Percentiles rank a stretch among this genome's conserved stretches.
Conservation (phyloP, 2,329 filamentous ascomycete species). For the Scleromitrula shiraiana region DNA sequence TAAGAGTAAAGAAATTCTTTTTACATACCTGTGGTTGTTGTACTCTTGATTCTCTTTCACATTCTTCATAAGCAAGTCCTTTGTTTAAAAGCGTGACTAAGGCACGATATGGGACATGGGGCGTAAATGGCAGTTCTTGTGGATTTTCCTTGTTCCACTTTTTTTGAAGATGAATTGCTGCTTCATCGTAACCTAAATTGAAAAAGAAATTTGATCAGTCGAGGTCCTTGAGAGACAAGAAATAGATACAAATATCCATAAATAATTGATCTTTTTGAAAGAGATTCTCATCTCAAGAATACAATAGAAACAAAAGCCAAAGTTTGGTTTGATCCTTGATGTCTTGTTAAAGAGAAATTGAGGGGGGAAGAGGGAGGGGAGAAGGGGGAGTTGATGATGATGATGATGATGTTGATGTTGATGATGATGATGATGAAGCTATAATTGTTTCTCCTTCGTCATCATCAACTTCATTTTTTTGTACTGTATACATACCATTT, state of each 20-base stretch:
- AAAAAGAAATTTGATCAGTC: not conserved
- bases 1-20: not conserved
- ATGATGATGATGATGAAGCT: too few species aligned
- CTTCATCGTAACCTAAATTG: conserved; percentile 55
- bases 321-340: too few species aligned
- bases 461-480: too few species aligned
- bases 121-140: conserved; percentile 55
- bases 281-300: too few species aligned
- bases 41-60: conserved; percentile 43
- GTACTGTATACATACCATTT: conserved; percentile 24
- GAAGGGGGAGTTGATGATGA: not conserved
- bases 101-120: conserved; percentile 56
- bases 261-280: too few species aligned
- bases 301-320: too few species aligned
- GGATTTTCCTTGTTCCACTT: conserved; percentile 58
- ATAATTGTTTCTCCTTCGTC: too few species aligned
- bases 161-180: conserved; percentile 59
- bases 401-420: not conserved
- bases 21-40: not conserved
- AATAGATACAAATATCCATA: too few species aligned
- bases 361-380: not conserved
- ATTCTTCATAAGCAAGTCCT: conserved; percentile 52
- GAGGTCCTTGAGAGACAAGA: too few species aligned
- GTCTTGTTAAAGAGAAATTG: not conserved
- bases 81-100: conserved; percentile 56